Percentiles rank a stretch among this genome's conserved stretches.
Conservation (phyloP, 305 asterid species). For the Fraxinus baroniana region DNA sequence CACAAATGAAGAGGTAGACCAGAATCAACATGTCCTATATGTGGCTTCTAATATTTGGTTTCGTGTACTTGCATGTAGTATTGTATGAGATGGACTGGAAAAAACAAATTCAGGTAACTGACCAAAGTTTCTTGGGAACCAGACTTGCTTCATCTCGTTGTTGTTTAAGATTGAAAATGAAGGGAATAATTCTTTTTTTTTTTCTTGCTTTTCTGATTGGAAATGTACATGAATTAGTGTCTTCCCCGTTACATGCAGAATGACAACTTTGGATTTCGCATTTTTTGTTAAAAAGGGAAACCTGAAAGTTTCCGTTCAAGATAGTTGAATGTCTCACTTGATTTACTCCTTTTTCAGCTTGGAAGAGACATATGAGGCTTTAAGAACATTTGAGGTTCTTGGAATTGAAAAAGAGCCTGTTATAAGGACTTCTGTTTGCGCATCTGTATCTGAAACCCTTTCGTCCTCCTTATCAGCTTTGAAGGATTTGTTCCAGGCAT, state of each 20-base stretch:
- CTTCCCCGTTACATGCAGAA: neutral
- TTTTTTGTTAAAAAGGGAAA: neutral
- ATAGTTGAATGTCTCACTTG: slow-evolving; percentile 25
- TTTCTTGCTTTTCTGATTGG: neutral
- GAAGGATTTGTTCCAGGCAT: slow-evolving; percentile 69
- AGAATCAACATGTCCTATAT: neutral
- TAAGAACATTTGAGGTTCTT: slow-evolving; percentile 74
- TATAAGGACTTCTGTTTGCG: slow-evolving; percentile 53
- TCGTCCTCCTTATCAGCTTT: slow-evolving; percentile 49
- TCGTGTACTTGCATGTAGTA: neutral
- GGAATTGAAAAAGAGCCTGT: slow-evolving; percentile 59
- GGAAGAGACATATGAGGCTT: slow-evolving; percentile 74
- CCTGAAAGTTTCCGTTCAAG: slow-evolving; percentile 2
- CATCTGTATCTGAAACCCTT: slow-evolving; percentile 54
- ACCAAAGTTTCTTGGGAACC: neutral
- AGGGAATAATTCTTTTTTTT: neutral
- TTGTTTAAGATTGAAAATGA: neutral
- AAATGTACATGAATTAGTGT: neutral
- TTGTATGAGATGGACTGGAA: neutral
- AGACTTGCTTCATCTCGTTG: neutral
- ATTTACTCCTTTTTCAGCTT: slow-evolving; percentile 41
- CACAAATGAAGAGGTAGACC: neutral
- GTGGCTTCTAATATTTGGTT: neutral
- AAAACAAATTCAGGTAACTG: neutral
- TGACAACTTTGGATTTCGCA: neutral